phyloP scores from a whole-genome alignment of 2,329 filamentous ascomycete genomes.

The Aureobasidium pullulans region DNA sequence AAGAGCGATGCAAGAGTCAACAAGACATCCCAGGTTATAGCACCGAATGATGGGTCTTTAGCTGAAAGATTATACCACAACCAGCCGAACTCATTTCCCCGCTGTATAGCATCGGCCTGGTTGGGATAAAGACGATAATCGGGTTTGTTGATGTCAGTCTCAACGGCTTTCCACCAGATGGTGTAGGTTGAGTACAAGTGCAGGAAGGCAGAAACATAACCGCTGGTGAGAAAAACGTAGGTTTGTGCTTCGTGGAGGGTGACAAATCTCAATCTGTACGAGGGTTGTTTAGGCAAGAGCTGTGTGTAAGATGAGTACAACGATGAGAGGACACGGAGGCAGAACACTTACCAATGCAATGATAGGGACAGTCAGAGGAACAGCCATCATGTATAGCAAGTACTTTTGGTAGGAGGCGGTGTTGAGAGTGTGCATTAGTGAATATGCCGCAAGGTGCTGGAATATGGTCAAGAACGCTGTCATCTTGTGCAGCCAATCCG shows the following conservation, averaged over 20 bases:
- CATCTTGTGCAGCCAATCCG: not conserved
- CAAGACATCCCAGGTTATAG: conserved; percentile 51
- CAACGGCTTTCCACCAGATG: not conserved
- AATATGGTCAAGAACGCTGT: not conserved
- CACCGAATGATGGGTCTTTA: conserved; percentile 50
- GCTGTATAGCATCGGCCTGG: not conserved
- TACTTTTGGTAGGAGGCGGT: not conserved
- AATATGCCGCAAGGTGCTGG: not conserved
- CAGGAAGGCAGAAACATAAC: not conserved
- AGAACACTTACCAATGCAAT: not conserved
- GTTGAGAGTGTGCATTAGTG: not conserved
- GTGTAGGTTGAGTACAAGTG: not conserved
- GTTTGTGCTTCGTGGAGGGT: not conserved
- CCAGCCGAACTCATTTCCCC: conserved; percentile 34
- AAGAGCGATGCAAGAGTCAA: conserved; percentile 48
- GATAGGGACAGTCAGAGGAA: not conserved
- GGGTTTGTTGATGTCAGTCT: not conserved
- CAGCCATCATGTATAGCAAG: not conserved
- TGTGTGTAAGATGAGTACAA: not conserved
- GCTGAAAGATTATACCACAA: no score
- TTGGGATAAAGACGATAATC: not conserved
- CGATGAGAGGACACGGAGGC: not conserved
- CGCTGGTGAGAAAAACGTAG: not conserved
- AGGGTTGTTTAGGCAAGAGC: not conserved
- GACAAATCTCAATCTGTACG: not conserved